Conservation (phyloP, 345 rosid species). For the Camelina neglecta region DNA sequence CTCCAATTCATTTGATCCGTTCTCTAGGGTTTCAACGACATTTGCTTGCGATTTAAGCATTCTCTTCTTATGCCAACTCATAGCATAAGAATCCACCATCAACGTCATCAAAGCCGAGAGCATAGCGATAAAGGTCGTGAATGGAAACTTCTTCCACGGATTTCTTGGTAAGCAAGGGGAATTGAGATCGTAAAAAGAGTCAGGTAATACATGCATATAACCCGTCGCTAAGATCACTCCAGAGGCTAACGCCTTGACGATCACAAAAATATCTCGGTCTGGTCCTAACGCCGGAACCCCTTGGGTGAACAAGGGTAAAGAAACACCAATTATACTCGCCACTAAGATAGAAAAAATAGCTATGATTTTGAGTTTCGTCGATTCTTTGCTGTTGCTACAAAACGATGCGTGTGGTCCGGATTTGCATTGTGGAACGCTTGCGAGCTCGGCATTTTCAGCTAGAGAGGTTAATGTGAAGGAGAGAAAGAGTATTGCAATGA, state of each 20-base stretch:
- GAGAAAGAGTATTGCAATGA: conserved; percentile 22
- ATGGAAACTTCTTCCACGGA: conserved; percentile 56
- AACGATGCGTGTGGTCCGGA: background rate
- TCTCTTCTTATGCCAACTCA: conserved; percentile 42
- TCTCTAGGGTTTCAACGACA: conserved; percentile 8
- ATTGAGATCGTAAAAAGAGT: conserved; percentile 39
- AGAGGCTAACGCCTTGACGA: conserved; percentile 48
- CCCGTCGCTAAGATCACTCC: conserved; percentile 57
- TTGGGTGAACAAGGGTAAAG: conserved; percentile 38
- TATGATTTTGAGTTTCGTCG: conserved; percentile 43
- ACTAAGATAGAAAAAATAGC: conserved; percentile 46
- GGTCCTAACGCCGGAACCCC: conserved; percentile 38
- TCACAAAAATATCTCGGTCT: conserved; percentile 32
- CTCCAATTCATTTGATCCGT: conserved; percentile 9
- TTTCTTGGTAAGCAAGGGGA: conserved; percentile 45
- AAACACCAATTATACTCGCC: conserved; percentile 48
- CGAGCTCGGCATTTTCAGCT: background rate
- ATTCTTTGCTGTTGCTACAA: conserved; percentile 38
- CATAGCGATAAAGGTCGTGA: conserved; percentile 54
- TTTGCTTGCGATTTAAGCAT: background rate
- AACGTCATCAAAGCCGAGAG: conserved; percentile 47
- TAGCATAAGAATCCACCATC: conserved; percentile 51
- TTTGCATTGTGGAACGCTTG: conserved; percentile 24
- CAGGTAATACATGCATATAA: conserved; percentile 58
- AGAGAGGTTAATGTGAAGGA: conserved; percentile 22